A percentile compares a stretch with the other conserved stretches of the same genome.
phyloP scores from a whole-genome alignment of 2,329 filamentous ascomycete genomes.

The Verticillium zaregamsianum region DNA sequence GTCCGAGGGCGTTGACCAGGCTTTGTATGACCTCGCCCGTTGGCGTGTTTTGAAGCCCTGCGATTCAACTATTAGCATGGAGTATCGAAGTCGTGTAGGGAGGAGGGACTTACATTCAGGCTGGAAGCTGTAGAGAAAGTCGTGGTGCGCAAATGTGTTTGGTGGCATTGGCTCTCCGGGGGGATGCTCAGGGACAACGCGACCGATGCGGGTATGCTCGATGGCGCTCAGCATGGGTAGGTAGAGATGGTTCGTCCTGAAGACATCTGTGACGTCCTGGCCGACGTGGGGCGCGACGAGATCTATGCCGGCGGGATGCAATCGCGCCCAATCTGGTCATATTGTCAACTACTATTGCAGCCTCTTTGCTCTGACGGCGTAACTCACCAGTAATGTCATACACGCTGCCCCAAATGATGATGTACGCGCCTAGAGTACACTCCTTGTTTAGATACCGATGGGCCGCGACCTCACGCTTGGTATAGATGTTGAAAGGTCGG shows the following conservation, averaged over 20 bases:
- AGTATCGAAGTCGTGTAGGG: neutral
- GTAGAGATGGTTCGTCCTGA: constrained; percentile 3
- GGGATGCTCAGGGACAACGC: neutral
- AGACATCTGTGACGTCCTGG: constrained; percentile 6
- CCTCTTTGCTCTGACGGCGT: fast-evolving
- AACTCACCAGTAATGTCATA: constrained; percentile 12
- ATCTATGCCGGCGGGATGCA: constrained; percentile 9
- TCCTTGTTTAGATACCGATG: neutral
- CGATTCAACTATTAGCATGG: neutral
- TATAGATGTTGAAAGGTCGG: neutral
- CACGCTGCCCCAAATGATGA: constrained; percentile 6
- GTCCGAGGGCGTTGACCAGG: neutral
- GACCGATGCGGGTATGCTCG: constrained; percentile 3
- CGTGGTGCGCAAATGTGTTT: constrained; percentile 3
- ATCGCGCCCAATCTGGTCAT: constrained; percentile 7
- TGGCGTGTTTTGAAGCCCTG: neutral
- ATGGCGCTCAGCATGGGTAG: neutral
- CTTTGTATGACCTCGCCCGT: neutral
- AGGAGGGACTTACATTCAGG: neutral
- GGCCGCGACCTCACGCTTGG: neutral
- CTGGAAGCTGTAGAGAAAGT: neutral
- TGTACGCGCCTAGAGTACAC: neutral
- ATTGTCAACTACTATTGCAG: neutral
- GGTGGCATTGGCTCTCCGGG: neutral
- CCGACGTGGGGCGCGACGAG: constrained; percentile 5